Base-by-base conservation (phyloP, 805 yeast genomes). In the Kodamaea leandrae region DNA sequence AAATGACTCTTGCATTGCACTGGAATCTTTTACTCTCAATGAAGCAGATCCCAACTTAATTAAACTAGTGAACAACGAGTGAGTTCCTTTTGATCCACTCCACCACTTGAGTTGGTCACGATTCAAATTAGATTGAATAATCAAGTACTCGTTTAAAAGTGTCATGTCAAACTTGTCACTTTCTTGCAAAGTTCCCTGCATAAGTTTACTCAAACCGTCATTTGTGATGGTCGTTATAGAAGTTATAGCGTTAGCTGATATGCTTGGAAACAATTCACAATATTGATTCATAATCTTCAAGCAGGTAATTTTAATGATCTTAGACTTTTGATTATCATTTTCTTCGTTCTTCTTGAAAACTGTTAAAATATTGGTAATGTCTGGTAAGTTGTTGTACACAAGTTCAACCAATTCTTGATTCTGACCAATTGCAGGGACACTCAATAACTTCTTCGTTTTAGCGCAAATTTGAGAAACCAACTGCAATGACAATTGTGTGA, bases 41-140 rank as follows among this genome's bases (percentile, higher is more conserved):
- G 37, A 24, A 14, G 50, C 43, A 4, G 51, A 21, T 2, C 58
- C 47, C 27, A 86, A 61, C 53, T 77, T 76, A 20, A 85, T 52
- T 41, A 88, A 63, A 5, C 78, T 75, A 0, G 90, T 80, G 59
- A 87, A 88, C 33, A 86, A 64, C 0, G 95, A 81, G 41, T 72
- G 70, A 1, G 62, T 53, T 1, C 48, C 35, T 23, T 47, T 68
- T 2, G 71, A 45, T 19, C 74, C 64, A 54, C 77, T 83, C 89
- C 93, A 89, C 96, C 96, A 90, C 60, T 82, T 86, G 23, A 80
- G 71, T 3, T 48, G 52, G 15, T 55, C 57, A 27, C 51, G 47
- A 18, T 45, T 49, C 35, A 81, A 77, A 47, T 80, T 86, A 9
- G 83, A 63, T 44, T 80, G 81, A 30, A 66, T 60, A 2, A 63